A percentile compares a stretch with the other conserved stretches of the same genome.
Conservation (phyloP, 1,139 yeast genomes). For the Hyphopichia khmerensis region DNA sequence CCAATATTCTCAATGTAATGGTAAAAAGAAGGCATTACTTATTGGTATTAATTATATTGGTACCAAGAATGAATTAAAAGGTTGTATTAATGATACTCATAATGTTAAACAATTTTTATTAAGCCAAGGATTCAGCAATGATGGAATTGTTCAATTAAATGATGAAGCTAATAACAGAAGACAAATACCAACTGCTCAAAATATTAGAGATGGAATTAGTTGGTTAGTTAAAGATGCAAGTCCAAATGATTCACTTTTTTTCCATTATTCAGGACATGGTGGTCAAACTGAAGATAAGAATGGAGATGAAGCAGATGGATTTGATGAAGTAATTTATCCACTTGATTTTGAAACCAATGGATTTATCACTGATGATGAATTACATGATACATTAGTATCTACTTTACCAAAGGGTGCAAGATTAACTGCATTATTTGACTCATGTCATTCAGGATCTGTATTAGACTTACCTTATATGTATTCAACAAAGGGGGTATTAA, state of each 20-base stretch:
- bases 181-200: conserved; percentile 71
- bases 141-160: conserved; percentile 82
- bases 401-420: conserved; percentile 81
- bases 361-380: conserved; percentile 76
- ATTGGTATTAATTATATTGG: conserved; percentile 89
- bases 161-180: conserved; percentile 68
- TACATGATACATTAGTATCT: conserved; percentile 79
- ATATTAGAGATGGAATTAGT: conserved; percentile 83
- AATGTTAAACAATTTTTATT: conserved; percentile 60
- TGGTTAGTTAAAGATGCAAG: conserved; percentile 84
- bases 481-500: conserved; percentile 86
- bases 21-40: conserved; percentile 75
- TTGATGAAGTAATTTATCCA: conserved; percentile 89
- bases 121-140: conserved; percentile 62
- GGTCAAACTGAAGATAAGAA: conserved; percentile 76
- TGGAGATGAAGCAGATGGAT: conserved; percentile 91
- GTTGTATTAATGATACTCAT: conserved; percentile 82
- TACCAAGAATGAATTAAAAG: conserved; percentile 63
- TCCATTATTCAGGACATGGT: conserved; percentile 95
- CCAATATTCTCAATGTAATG: conserved; percentile 76
- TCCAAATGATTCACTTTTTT: conserved; percentile 79
- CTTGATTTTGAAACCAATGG: conserved; percentile 78
- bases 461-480: conserved; percentile 86
- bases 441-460: conserved; percentile 93
- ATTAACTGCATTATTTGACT: conserved; percentile 84